A percentile compares a stretch with the other conserved stretches of the same genome.
Evolutionary conservation across 768 basidiomycete species (phyloP).

Genomic region (Favolaschia claudopus): DNA sequence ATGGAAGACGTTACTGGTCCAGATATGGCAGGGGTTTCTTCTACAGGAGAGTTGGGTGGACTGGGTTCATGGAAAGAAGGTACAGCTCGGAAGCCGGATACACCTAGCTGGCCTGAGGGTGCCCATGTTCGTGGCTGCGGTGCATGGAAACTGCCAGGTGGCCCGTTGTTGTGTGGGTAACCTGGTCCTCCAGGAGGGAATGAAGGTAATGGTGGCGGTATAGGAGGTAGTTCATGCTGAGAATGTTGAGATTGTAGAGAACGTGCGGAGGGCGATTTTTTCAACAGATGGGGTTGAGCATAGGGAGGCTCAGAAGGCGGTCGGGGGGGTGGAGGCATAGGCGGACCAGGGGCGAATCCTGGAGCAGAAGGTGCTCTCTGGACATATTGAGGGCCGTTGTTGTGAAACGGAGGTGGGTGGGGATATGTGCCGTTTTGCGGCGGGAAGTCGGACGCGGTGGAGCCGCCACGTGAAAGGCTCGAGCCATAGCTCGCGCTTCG

Average conservation of each 20-base stretch:
- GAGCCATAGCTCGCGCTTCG: conserved; percentile 46
- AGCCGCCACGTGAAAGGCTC: conserved; percentile 31
- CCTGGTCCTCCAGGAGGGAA: conserved; percentile 42
- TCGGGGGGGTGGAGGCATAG: conserved; percentile 41
- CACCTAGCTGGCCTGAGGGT: conserved; percentile 66
- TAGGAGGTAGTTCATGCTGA: conserved; percentile 46
- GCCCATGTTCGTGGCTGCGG: conserved; percentile 61
- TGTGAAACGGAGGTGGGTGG: conserved; percentile 15
- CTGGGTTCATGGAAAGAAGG: conserved; percentile 72
- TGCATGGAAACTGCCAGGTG: conserved; percentile 46
- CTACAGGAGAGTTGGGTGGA: conserved; percentile 84
- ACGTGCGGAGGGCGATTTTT: conserved; percentile 64
- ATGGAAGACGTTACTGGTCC: conserved; percentile 82
- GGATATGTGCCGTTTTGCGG: conserved; percentile 24
- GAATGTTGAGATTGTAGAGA: conserved; percentile 64
- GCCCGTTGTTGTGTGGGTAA: conserved; percentile 45
- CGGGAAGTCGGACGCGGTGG: conserved; percentile 33
- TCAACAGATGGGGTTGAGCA: conserved; percentile 37
- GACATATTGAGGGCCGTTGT: conserved; percentile 21
- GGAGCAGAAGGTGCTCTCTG: conserved; percentile 29
- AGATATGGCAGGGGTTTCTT: conserved; percentile 55
- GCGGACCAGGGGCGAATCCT: conserved; percentile 24
- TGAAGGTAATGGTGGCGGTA: conserved; percentile 52
- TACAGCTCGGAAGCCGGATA: conserved; percentile 60
- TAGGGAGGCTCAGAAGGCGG: conserved; percentile 58